phyloP scores from a whole-genome alignment of 768 basidiomycete genomes.

The Fomitopsis pulvina region DNA sequence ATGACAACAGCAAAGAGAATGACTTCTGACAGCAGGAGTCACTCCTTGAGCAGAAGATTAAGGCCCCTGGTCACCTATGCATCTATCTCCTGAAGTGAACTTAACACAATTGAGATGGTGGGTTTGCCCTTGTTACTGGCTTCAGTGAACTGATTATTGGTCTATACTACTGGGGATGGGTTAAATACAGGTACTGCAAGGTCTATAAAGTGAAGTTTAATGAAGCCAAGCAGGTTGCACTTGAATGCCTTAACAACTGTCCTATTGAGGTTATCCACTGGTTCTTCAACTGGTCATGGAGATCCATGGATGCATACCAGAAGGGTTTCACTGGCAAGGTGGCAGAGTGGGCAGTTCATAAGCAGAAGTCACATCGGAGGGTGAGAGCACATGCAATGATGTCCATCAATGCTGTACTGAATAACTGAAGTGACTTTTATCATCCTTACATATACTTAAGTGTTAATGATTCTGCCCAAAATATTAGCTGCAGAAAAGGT shows the following conservation, averaged over 20 bases:
- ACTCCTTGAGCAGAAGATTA: too few relatives aligned
- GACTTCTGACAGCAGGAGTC: too few relatives aligned
- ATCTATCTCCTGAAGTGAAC: too few relatives aligned
- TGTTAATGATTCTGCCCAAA: background rate
- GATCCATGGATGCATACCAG: background rate
- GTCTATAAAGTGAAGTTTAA: background rate
- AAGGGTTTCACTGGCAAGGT: background rate
- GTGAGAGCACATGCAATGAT: background rate
- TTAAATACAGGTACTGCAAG: background rate
- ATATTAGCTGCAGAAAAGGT: background rate
- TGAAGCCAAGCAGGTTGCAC: background rate
- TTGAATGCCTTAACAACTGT: background rate
- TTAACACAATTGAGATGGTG: background rate
- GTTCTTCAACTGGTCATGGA: background rate
- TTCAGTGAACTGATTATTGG: background rate
- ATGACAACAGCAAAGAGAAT: too few relatives aligned
- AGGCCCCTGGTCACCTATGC: too few relatives aligned
- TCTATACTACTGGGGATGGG: background rate
- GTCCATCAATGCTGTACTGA: background rate
- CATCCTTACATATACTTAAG: background rate
- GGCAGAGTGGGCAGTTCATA: background rate
- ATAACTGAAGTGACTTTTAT: background rate
- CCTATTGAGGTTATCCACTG: background rate
- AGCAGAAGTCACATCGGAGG: background rate
- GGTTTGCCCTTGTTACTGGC: background rate